Base-by-base conservation (phyloP, 2,329 filamentous ascomycete species). In the Mycocentrospora acerina region DNA sequence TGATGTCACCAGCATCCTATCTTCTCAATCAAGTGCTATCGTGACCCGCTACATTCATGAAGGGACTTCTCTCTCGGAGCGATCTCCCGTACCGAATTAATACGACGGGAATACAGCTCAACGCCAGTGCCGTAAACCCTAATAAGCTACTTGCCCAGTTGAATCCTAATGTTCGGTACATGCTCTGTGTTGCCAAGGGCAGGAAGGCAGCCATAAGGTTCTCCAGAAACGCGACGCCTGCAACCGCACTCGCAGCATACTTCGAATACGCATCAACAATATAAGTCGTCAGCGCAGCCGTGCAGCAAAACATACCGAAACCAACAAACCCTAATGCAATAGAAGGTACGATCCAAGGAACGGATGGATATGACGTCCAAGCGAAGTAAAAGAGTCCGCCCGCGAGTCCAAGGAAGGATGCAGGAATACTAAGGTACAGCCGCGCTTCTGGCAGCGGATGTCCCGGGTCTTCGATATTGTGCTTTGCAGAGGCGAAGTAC, bases 321-420 rank as follows among this genome's bases (percentile, higher is more conserved):
- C 75, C 75, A 1, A 78, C 69, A 51, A 77, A 66, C 0, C 55
- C 61, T 2, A 79, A 62, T 0, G 74, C 73, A 12, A 76, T 58
- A 0, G 71, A 66, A 0, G 75, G 74, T 5, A 69, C 63, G 5
- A 74, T 70, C 75, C 75, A 79, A 1, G 64, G 71, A 0, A 76
- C 27, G 3, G 32, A 36, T 0, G 71, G 49, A 29, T 68, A 74
- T 2, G 67, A 64, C 1, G 73, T 72, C 75, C 75, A 78, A 0
- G 65, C 76, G 43, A 77, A 78, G 22, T 69, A 64, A 44, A 79
- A 76, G 60, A 78, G 68, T 11, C 76, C 76, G 1, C 69, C 74
- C 0, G 66, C 59, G 24, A 76, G 67, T 3, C 72, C 72, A 18
- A 76, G 19, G 29, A 77, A 72, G 2, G 70, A 71, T 1, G 59